Conservation (phyloP, 1,139 yeast genomes). For the Pichiaceae sp. region DNA sequence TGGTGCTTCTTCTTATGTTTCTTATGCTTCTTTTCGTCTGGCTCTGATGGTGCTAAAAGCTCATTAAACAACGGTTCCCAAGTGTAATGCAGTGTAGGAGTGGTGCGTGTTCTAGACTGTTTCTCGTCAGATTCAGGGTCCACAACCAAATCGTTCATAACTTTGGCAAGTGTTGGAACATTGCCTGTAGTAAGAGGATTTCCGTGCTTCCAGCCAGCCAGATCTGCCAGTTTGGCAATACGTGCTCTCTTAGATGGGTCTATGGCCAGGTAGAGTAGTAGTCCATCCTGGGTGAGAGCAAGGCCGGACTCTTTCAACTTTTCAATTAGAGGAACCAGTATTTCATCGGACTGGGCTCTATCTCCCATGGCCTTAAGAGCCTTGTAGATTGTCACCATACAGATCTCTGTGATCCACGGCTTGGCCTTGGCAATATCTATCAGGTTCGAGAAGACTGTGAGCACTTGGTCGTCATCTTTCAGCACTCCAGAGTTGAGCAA, state of each 20-base stretch:
- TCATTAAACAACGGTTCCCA: slow-evolving; percentile 61
- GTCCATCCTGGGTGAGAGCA: slow-evolving; percentile 68
- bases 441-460: slow-evolving; percentile 27
- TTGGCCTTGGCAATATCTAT: slow-evolving; percentile 57
- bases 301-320: slow-evolving; percentile 46
- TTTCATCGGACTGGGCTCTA: slow-evolving; percentile 2
- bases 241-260: slow-evolving; percentile 27
- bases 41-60: slow-evolving; percentile 22
- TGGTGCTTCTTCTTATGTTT: slow-evolving; percentile 27
- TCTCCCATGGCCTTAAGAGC: slow-evolving; percentile 17
- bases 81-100: slow-evolving; percentile 71
- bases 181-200: slow-evolving; percentile 72
- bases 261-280: slow-evolving; percentile 57
- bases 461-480: slow-evolving; percentile 30
- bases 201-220: slow-evolving; percentile 56
- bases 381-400: slow-evolving; percentile 61
- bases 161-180: slow-evolving; percentile 49
- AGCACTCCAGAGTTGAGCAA: slow-evolving; percentile 48
- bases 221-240: slow-evolving; percentile 22
- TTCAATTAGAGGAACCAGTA: slow-evolving; percentile 16
- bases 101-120: slow-evolving; percentile 16
- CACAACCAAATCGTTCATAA: slow-evolving; percentile 45
- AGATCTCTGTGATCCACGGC: slow-evolving; percentile 83
- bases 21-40: slow-evolving; percentile 16
- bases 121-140: slow-evolving; percentile 23